Conservation (phyloP, 1,139 yeast genomes). For the Geotrichum europaeum region DNA sequence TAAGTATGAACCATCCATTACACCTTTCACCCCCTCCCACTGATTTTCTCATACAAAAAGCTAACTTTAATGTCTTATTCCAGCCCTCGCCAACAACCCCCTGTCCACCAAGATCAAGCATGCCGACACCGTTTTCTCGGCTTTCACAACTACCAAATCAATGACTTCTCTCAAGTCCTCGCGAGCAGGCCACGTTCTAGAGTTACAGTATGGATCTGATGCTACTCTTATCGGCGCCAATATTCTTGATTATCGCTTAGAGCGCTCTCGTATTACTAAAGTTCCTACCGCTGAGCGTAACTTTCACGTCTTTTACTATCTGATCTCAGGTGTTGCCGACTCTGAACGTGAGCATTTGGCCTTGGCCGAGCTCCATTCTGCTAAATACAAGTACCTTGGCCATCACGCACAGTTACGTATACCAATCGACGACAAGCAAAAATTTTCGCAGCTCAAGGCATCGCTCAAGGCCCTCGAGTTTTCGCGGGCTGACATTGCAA, state of each 20-base stretch:
- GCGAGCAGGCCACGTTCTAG: conserved; percentile 38
- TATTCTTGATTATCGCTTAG: conserved; percentile 38
- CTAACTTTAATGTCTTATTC: conserved; percentile 1
- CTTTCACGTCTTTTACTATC: conserved; percentile 39
- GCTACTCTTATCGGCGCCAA: conserved; percentile 38
- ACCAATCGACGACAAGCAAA: conserved; percentile 37
- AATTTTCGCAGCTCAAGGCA: conserved; percentile 35
- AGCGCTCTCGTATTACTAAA: conserved; percentile 37
- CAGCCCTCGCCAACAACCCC: conserved; percentile 37
- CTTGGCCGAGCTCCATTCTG: conserved; percentile 28
- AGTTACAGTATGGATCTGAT: conserved; percentile 38
- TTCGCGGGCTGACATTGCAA: conserved; percentile 39
- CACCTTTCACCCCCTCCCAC: not conserved
- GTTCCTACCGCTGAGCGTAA: conserved; percentile 41
- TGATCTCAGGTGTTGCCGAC: conserved; percentile 37
- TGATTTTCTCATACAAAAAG: not conserved
- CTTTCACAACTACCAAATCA: conserved; percentile 39
- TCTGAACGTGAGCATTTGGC: conserved; percentile 38
- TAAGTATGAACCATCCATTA: conserved; percentile 26
- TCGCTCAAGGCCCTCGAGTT: conserved; percentile 37
- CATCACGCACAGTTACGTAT: conserved; percentile 38
- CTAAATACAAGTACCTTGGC: conserved; percentile 38
- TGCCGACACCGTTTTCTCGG: conserved; percentile 36
- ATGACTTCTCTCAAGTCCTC: conserved; percentile 33
- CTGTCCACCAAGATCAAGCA: conserved; percentile 34